Evolutionary conservation across 331 rosid genomes (phyloP).

Genomic region (Ulmus americana): DNA sequence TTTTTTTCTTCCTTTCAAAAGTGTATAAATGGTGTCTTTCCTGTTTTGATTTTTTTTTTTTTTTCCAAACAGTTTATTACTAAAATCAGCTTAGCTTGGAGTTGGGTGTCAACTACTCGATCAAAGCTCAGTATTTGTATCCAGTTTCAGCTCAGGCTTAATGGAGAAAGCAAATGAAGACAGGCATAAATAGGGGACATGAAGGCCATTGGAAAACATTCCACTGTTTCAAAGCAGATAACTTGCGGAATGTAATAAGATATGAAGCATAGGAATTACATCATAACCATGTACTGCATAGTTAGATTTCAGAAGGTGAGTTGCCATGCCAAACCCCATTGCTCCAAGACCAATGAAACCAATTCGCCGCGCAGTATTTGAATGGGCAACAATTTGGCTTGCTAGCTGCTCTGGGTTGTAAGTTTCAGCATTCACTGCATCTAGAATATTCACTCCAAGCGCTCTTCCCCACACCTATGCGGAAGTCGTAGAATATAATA

Average conservation of each 20-base stretch:
- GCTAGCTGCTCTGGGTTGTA: conserved; percentile 70
- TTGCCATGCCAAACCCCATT: conserved; percentile 99
- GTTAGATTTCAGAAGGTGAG: conserved; percentile 66
- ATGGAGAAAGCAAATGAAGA: neutral
- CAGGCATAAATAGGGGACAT: conserved; percentile 3
- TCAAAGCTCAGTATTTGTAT: neutral
- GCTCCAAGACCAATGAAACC: conserved; percentile 98
- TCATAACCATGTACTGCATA: conserved; percentile 74
- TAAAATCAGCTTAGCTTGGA: neutral
- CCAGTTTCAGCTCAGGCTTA: neutral
- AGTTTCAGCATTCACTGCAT: conserved; percentile 61
- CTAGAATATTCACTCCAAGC: conserved; percentile 61
- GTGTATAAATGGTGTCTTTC: neutral
- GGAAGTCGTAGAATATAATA: conserved; percentile 3
- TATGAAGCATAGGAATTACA: conserved; percentile 47
- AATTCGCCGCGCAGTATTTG: conserved; percentile 47
- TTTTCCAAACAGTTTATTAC: neutral
- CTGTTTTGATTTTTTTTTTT: too few relatives aligned
- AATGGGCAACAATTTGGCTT: conserved; percentile 36
- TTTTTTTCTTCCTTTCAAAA: neutral
- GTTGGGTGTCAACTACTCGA: neutral
- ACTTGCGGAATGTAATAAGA: conserved; percentile 16
- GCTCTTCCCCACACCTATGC: conserved; percentile 61
- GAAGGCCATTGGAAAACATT: conserved; percentile 7
- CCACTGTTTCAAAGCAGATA: neutral